These are phyloP conservation scores for Lactarius indigo DNA, from an alignment of 768 basidiomycete species.

Conservation along the genomic window DNA sequence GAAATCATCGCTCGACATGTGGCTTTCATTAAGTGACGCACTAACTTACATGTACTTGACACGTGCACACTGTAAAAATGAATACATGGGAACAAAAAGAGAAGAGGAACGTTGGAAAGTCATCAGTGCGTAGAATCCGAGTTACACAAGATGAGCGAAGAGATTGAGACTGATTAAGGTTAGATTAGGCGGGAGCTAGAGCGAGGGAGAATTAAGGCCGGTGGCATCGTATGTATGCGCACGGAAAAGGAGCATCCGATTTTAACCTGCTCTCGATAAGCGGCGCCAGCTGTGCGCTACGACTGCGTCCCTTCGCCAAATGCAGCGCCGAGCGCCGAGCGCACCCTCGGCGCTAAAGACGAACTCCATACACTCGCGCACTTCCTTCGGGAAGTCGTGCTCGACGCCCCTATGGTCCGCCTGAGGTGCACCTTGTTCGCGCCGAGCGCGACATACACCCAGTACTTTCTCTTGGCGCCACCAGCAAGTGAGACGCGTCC, in stretches of 20 bases:
- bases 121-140: neutral
- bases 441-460: conserved; percentile 85
- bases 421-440: conserved; percentile 74
- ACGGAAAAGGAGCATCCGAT: too few relatives aligned
- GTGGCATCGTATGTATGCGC: too few relatives aligned
- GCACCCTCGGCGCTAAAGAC: conserved; percentile 75
- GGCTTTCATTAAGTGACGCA: too few relatives aligned
- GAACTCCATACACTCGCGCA: conserved; percentile 73
- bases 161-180: too few relatives aligned
- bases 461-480: conserved; percentile 88
- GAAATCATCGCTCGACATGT: too few relatives aligned
- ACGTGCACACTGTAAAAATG: neutral
- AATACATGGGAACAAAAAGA: neutral
- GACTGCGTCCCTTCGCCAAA: conserved; percentile 68
- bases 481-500: conserved; percentile 82
- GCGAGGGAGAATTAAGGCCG: too few relatives aligned
- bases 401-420: conserved; percentile 86
- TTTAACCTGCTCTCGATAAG: conserved; percentile 51
- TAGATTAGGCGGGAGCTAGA: too few relatives aligned
- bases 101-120: neutral
- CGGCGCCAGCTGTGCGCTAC: conserved; percentile 53
- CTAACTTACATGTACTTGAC: too few relatives aligned
- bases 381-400: conserved; percentile 75
- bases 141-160: neutral
- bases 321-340: conserved; percentile 78